Evolutionary conservation across 2,329 filamentous ascomycete genomes (phyloP).

Genomic region (Lachnellula occidentalis): DNA sequence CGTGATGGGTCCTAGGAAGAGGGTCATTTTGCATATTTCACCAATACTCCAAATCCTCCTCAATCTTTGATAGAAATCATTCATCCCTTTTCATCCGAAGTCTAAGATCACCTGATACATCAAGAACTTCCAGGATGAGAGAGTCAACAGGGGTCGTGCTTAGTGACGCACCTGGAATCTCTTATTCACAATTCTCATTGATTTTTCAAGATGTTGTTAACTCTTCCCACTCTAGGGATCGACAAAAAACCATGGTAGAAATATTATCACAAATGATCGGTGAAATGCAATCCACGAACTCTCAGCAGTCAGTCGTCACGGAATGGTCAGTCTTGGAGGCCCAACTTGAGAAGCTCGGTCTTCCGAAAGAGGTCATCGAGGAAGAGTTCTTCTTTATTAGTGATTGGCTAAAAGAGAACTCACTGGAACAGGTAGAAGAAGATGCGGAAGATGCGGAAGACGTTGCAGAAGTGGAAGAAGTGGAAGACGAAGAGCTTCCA

Average conservation of each 20-base stretch:
- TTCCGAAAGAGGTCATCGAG: conserved; percentile 11
- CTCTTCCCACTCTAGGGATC: neutral
- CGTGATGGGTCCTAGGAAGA: too few relatives aligned
- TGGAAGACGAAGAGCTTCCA: conserved; percentile 7
- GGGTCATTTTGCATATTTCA: too few relatives aligned
- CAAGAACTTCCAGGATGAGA: neutral
- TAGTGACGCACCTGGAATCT: neutral
- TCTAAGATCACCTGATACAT: too few relatives aligned
- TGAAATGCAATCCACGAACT: conserved; percentile 5
- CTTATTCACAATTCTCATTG: neutral
- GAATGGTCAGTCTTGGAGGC: conserved; percentile 12
- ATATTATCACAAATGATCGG: conserved; percentile 6
- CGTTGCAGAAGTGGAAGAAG: neutral
- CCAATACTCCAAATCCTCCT: too few relatives aligned
- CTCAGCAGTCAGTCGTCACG: conserved; percentile 5
- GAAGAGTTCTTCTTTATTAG: conserved; percentile 21
- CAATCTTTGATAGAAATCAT: too few relatives aligned
- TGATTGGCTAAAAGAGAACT: conserved; percentile 12
- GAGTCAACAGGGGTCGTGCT: neutral
- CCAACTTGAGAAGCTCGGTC: conserved; percentile 10
- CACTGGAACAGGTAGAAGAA: conserved; percentile 1
- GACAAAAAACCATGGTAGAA: conserved; percentile 7
- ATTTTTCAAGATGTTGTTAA: neutral
- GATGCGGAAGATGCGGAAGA: neutral
- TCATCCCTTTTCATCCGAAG: too few relatives aligned